Conservation (phyloP, 768 basidiomycete species). For the Suillus luteus region DNA sequence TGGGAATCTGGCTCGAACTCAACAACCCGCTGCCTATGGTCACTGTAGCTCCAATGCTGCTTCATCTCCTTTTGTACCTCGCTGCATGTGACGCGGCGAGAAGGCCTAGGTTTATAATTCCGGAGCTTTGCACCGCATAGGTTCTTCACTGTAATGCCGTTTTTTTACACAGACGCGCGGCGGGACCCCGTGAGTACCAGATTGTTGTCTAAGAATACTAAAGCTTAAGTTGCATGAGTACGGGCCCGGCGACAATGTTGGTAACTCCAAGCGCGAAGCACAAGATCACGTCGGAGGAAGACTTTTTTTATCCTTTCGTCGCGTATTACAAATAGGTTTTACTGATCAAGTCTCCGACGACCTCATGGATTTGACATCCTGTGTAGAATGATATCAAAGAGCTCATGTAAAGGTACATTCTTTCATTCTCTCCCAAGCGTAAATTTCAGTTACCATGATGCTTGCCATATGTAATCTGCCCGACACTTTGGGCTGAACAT, state of each 20-base stretch:
- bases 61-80: neutral
- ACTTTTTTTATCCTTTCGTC: neutral
- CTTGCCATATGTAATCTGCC: neutral
- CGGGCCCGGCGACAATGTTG: neutral
- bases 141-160: neutral
- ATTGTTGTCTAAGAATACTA: neutral
- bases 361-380: constrained; percentile 2
- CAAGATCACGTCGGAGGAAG: neutral
- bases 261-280: neutral
- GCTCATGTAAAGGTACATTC: constrained; percentile 1
- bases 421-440: neutral
- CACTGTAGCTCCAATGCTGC: neutral
- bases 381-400: neutral
- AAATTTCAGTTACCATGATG: neutral
- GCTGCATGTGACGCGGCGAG: neutral
- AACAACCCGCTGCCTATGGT: neutral
- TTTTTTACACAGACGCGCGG: neutral
- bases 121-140: neutral
- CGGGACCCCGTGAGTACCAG: neutral
- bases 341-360: neutral
- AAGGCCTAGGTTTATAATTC: neutral
- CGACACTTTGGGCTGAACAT: neutral
- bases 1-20: neutral
- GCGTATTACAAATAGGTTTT: neutral
- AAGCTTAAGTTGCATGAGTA: neutral